A percentile compares a stretch with the other conserved stretches of the same genome.
phyloP scores from a whole-genome alignment of 345 rosid genomes.

The Arabidopsis thaliana region TAIR10.1 NC_003076.8:5710501-5711000 shows the following conservation, averaged over 20 bases:
- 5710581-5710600: neutral
- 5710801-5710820: no score
- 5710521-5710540: neutral
- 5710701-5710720: neutral
- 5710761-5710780: neutral
- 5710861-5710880: neutral
- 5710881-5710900: neutral
- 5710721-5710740: neutral
- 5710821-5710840: no score
- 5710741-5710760: neutral
- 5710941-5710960: slow-evolving; percentile 21
- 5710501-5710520: neutral
- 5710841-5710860: neutral
- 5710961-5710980: slow-evolving; percentile 20
- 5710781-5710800: neutral
- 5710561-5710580: neutral
- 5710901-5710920: neutral
- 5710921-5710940: slow-evolving; percentile 11
- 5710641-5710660: neutral
- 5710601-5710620: neutral
- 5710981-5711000: slow-evolving; percentile 24
- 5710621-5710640: neutral
- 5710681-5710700: neutral
- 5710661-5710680: neutral
- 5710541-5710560: neutral